Evolutionary conservation across 2,329 filamentous ascomycete species (phyloP).

Genomic region (Penicillium frequentans): DNA sequence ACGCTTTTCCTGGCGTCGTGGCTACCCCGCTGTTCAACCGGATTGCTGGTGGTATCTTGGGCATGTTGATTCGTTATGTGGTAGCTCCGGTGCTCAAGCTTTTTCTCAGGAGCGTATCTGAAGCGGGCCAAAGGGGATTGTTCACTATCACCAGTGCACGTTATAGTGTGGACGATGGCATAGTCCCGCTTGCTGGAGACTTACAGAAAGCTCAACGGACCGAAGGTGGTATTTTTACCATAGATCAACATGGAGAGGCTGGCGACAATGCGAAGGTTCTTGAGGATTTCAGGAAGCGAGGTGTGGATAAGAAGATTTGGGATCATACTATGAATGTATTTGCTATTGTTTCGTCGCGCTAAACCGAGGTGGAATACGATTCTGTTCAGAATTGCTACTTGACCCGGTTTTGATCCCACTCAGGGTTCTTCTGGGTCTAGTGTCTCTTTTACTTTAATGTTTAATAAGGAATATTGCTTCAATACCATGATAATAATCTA

Average conservation of each 20-base stretch:
- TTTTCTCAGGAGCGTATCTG: slow-evolving; percentile 25
- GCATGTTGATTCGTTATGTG: background rate
- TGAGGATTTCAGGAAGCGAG: slow-evolving; percentile 15
- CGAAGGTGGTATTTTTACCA: background rate
- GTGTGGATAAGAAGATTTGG: slow-evolving; percentile 34
- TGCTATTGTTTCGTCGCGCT: too few species aligned
- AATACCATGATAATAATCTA: too few species aligned
- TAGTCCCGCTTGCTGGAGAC: background rate
- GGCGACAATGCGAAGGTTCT: slow-evolving; percentile 12
- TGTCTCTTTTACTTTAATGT: too few species aligned
- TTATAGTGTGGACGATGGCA: slow-evolving; percentile 16
- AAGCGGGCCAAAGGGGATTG: slow-evolving; percentile 49
- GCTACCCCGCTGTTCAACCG: slow-evolving; percentile 20
- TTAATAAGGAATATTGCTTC: too few species aligned
- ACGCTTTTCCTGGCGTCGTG: slow-evolving; percentile 50
- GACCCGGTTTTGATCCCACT: too few species aligned
- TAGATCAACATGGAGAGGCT: slow-evolving; percentile 13
- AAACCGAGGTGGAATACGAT: too few species aligned
- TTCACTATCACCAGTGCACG: slow-evolving; percentile 41
- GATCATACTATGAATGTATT: slow-evolving; percentile 19
- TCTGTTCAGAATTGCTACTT: too few species aligned
- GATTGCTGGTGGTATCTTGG: slow-evolving; percentile 37
- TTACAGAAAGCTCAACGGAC: too few species aligned
- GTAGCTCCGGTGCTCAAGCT: slow-evolving; percentile 27
- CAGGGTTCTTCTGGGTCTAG: too few species aligned